These are phyloP conservation scores for Lactarius indigo DNA, from an alignment of 768 basidiomycete species.

Conservation along the genomic window DNA sequence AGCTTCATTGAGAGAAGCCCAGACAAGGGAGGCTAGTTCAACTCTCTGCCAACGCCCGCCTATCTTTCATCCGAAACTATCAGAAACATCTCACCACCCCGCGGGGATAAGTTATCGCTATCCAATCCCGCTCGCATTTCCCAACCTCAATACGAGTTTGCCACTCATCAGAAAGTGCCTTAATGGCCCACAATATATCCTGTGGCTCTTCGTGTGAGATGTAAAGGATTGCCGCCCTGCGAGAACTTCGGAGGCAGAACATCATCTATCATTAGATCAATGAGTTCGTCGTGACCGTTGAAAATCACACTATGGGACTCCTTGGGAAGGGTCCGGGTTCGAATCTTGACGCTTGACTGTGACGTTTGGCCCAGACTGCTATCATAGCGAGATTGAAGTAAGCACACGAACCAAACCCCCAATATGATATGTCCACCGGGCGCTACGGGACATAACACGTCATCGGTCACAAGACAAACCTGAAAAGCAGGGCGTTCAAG, in stretches of 20 bases:
- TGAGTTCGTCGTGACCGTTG: neutral
- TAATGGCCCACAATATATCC: neutral
- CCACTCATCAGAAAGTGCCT: neutral
- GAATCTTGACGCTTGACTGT: neutral
- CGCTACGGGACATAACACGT: neutral
- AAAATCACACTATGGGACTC: neutral
- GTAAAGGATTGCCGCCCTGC: neutral
- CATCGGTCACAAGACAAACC: neutral
- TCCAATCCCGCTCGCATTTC: neutral
- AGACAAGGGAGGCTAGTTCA: neutral
- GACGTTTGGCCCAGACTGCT: neutral
- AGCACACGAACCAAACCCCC: neutral
- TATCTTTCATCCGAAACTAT: neutral
- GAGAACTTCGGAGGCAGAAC: neutral
- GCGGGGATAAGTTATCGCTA: neutral
- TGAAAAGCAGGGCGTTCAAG: neutral
- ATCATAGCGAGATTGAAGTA: neutral
- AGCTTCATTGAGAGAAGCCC: neutral
- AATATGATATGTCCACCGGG: neutral
- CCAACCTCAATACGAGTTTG: neutral
- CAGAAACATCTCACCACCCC: neutral
- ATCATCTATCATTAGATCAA: neutral
- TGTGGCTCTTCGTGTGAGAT: neutral
- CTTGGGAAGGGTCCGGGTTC: neutral
- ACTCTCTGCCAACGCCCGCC: neutral